phyloP scores from a whole-genome alignment of 768 basidiomycete genomes.

The Panellus pusillus region DNA sequence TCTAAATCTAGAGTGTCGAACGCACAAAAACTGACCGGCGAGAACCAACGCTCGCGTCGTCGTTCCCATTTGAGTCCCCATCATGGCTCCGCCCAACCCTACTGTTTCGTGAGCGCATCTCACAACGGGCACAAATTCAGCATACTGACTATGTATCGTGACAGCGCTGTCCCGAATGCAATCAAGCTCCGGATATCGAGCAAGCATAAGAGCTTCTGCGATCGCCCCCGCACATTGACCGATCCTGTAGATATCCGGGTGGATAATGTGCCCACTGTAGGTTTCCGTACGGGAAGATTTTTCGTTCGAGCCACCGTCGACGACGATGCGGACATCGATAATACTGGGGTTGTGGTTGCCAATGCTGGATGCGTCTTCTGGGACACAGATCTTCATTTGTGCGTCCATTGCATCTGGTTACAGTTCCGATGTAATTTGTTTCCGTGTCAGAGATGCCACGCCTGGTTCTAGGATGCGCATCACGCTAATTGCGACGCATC shows the following conservation, averaged over 20 bases:
- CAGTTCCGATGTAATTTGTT: background rate
- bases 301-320: background rate
- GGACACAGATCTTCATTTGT: constrained; percentile 11
- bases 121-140: background rate
- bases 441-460: background rate
- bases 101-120: no score
- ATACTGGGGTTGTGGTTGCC: background rate
- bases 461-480: background rate
- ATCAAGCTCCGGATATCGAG: constrained; percentile 5
- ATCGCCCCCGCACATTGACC: background rate
- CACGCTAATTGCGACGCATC: constrained; percentile 5
- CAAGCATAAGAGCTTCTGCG: background rate
- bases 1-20: no score
- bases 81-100: no score
- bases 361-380: background rate
- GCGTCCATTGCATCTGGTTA: background rate
- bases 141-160: background rate
- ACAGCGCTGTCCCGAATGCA: background rate
- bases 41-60: no score
- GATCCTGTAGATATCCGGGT: background rate
- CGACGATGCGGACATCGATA: background rate
- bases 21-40: no score
- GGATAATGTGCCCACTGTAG: background rate
- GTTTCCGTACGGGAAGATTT: background rate
- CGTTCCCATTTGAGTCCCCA: no score